phyloP scores from a whole-genome alignment of 1,284 basidiomycete genomes.

The Pseudozyma hubeiensis region DNA sequence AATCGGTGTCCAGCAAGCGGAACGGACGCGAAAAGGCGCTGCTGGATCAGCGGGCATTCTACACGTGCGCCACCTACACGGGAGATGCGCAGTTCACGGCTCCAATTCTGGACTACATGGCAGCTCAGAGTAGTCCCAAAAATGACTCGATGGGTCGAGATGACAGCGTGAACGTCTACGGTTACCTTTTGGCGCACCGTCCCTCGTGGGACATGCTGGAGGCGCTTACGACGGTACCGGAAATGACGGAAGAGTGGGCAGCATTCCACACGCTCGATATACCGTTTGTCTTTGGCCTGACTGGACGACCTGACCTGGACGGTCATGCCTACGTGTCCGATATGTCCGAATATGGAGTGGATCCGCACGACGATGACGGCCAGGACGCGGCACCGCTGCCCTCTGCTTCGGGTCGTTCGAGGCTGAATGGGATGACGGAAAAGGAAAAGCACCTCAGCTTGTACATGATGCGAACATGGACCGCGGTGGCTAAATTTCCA shows the following conservation, averaged over 20 bases:
- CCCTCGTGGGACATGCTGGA: constrained; percentile 34
- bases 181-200: constrained; percentile 41
- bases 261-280: constrained; percentile 49
- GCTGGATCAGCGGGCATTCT: constrained; percentile 25
- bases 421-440: constrained; percentile 15
- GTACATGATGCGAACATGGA: constrained; percentile 45
- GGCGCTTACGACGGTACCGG: constrained; percentile 25
- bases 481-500: constrained; percentile 17
- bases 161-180: constrained; percentile 23
- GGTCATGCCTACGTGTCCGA: constrained; percentile 12
- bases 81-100: constrained; percentile 51
- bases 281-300: constrained; percentile 45
- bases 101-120: constrained; percentile 42
- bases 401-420: neutral
- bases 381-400: neutral
- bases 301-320: constrained; percentile 5
- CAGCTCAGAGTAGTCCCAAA: neutral
- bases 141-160: neutral
- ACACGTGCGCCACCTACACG: constrained; percentile 49
- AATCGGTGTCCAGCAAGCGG: constrained; percentile 1
- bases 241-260: constrained; percentile 40
- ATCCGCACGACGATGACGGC: constrained; percentile 19
- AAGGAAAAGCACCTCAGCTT: constrained; percentile 32
- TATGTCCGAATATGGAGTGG: constrained; percentile 25
- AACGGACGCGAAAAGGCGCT: constrained; percentile 18